Base-by-base conservation (phyloP, 2,329 filamentous ascomycete species). In the Waltergamsia citrina region DNA sequence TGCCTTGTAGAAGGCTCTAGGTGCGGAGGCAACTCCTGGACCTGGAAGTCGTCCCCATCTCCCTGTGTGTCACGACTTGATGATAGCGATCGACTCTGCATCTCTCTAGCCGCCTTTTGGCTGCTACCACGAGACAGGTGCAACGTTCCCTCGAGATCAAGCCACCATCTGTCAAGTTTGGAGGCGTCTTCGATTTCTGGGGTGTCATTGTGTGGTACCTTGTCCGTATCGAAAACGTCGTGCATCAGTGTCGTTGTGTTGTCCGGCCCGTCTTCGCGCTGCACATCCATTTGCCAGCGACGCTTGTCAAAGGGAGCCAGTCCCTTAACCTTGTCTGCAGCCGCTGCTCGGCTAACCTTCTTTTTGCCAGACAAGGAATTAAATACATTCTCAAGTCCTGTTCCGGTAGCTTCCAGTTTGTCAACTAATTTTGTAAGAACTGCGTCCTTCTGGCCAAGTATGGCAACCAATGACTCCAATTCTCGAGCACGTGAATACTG, bases 351-450 rank as follows among this genome's bases (percentile, higher is more conserved):
- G 5, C 59, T 58, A 6, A 64, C 47, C 39, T 61, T 68, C 28
- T 63, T 64, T 40, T 66, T 69, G 0, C 63, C 61, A 3, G 66
- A 62, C 4, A 74, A 50, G 6, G 59, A 43, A 21, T 65, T 65
- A 48, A 76, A 77, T 8, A 74, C 56, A 39, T 69, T 58, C 38
- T 74, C 71, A 7, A 74, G 48, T 0, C 69, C 65, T 0, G 57
- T 66, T 3, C 69, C 67, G 33, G 63, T 60, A 3, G 62, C 59
- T 38, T 70, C 69, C 1, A 76, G 51, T 49, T 75, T 75, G 43
- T 75, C 70, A 4, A 67, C 43, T 12, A 76, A 50, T 39, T 63
- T 70, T 9, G 50, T 49, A 25, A 76, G 62, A 14, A 74, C 56
- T 3, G 50, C 50, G 40, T 76, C 72, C 45, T 76, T 75, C 17